Conservation (phyloP, 1,284 basidiomycete genomes). For the Cystobasidium slooffiae region DNA sequence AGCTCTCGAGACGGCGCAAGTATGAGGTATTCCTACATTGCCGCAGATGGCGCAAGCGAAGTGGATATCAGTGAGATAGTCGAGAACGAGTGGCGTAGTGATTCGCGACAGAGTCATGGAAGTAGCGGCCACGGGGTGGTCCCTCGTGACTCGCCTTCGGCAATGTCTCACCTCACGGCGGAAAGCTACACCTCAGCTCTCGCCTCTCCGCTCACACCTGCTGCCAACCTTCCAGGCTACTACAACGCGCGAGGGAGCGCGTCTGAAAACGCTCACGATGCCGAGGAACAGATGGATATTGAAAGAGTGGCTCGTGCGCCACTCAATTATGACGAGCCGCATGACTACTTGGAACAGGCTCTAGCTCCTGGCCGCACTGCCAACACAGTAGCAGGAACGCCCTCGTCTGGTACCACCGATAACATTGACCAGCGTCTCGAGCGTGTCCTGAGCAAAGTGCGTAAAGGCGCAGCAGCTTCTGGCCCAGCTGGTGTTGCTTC, state of each 20-base stretch:
- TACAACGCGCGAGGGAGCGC: background rate
- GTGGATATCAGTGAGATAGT: slow-evolving; percentile 91
- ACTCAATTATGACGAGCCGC: slow-evolving; percentile 39
- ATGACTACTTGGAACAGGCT: slow-evolving; percentile 54
- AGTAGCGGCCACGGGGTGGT: slow-evolving; percentile 5
- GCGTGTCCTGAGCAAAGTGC: slow-evolving; percentile 71
- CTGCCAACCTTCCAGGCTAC: slow-evolving; percentile 44
- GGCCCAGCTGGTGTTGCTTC: slow-evolving; percentile 36
- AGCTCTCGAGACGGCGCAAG: slow-evolving; percentile 68
- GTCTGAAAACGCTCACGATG: slow-evolving; percentile 14
- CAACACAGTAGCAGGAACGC: slow-evolving; percentile 62
- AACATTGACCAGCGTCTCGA: slow-evolving; percentile 74
- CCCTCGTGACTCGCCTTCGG: slow-evolving; percentile 2
- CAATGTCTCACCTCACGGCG: slow-evolving; percentile 12
- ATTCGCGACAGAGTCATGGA: slow-evolving; percentile 50
- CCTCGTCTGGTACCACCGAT: slow-evolving; percentile 58
- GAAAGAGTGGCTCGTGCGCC: slow-evolving; percentile 18
- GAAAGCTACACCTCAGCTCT: slow-evolving; percentile 44
- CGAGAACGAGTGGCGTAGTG: slow-evolving; percentile 74
- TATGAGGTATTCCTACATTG: slow-evolving; percentile 89
- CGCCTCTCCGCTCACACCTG: slow-evolving; percentile 47
- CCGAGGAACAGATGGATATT: slow-evolving; percentile 37
- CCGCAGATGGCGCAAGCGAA: slow-evolving; percentile 75
- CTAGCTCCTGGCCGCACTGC: slow-evolving; percentile 63
- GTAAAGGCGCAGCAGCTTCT: slow-evolving; percentile 7